Base-by-base conservation (phyloP, 2,329 filamentous ascomycete genomes). In the Epicoccum sorghinum region DNA sequence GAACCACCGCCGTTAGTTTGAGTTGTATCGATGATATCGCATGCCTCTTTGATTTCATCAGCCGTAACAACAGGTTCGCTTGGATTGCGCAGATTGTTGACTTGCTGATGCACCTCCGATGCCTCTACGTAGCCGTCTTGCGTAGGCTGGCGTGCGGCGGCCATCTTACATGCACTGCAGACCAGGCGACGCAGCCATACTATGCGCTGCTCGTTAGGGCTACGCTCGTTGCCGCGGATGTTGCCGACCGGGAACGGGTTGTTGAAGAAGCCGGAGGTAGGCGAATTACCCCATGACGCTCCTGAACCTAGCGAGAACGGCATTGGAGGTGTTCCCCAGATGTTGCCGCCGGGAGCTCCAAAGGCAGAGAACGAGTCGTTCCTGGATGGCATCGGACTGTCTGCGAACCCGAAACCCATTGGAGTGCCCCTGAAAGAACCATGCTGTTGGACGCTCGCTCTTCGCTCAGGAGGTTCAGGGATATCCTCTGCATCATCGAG, bases 11-110 rank as follows among this genome's bases (percentile, higher is more conserved):
- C 95, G 66, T 98, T 71, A 24, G 56, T 98, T 55, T 88, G 86
- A 2, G 79, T 72, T 66, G 89, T 96, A 52, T 95, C 95, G 71
- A 96, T 91, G 0, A 93, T 96, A 66, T 98, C 93, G 72, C 90
- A 95, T 54, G 96, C 88, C 52, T 90, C 86, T 35, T 93, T 81
- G 64, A 98, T 82, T 66, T 97, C 93, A 24, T 80, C 82, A 68
- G 79, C 86, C 73, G 60, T 80, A 73, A 79, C 85, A 65, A 78
- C 70, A 24, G 81, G 75, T 53, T 88, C 83, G 48, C 80, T 80
- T n/a, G 83, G 77, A 30, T 78, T 78, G 48, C 87, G 86, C 27
- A 90, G 80, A 49, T 84, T 82, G 8, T 88, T 83, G 62, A 92
- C 87, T 66, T 92, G 82, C 27, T 77, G 78, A 30, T 86, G 79